Evolutionary conservation across 176 grass and related monocot species (phyloP).

Genomic region (Triticum dicoccoides): DNA sequence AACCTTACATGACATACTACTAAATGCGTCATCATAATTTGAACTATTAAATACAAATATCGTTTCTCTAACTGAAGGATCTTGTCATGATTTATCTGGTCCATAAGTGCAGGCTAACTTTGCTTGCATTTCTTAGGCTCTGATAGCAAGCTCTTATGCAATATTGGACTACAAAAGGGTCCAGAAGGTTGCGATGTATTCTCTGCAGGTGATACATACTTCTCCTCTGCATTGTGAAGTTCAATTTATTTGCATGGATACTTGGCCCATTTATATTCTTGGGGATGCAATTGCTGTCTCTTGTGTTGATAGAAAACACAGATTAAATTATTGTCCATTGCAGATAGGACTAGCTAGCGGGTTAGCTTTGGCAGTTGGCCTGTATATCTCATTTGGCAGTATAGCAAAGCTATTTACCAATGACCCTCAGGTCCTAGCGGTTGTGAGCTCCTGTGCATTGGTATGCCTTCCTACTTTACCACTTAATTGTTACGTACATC

Average conservation of each 20-base stretch:
- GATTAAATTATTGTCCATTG: background rate
- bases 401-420: slow-evolving; percentile 80
- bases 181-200: slow-evolving; percentile 56
- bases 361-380: slow-evolving; percentile 63
- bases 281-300: too few species aligned
- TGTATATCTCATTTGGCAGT: slow-evolving; percentile 75
- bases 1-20: background rate
- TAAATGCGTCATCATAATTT: background rate
- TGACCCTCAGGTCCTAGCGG: slow-evolving; percentile 71
- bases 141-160: slow-evolving; percentile 84
- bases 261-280: too few species aligned
- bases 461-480: slow-evolving; percentile 42
- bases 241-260: background rate
- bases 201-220: slow-evolving; percentile 59
- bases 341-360: slow-evolving; percentile 74
- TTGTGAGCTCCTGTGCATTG: slow-evolving; percentile 83
- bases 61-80: background rate
- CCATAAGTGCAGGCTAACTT: slow-evolving; percentile 13
- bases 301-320: too few species aligned
- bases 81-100: slow-evolving; percentile 16
- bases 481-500: background rate
- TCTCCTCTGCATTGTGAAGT: slow-evolving; percentile 12
- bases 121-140: slow-evolving; percentile 46
- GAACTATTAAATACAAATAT: background rate
- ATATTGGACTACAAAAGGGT: slow-evolving; percentile 73